A percentile compares a stretch with the other conserved stretches of the same genome.
Conservation (phyloP, 2,329 filamentous ascomycete genomes). For the Botrytis porri region DNA sequence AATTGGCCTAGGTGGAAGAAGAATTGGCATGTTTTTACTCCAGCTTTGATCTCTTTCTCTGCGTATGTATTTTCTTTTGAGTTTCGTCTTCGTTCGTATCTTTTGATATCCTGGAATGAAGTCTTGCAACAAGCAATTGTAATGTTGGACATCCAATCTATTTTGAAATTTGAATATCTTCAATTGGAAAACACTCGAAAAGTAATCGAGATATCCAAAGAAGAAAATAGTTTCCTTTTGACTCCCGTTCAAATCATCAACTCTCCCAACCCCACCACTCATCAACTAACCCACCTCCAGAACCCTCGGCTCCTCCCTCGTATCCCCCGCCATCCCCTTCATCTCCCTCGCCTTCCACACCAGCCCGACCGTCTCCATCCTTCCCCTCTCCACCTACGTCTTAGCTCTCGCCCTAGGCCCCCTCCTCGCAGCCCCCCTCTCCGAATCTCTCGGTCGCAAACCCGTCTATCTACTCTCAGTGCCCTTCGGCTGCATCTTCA, state of each 20-base stretch:
- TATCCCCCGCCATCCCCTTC: neutral
- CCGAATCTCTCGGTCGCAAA: constrained; percentile 54
- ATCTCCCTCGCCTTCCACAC: neutral
- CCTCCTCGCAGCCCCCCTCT: constrained; percentile 56
- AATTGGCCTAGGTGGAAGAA: neutral
- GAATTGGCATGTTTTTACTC: neutral
- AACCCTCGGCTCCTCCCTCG: neutral
- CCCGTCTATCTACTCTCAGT: constrained; percentile 44
- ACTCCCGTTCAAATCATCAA: neutral
- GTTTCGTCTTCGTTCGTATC: neutral
- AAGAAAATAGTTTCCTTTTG: neutral
- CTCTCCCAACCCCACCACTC: neutral
- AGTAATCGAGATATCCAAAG: neutral
- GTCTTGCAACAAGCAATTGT: neutral
- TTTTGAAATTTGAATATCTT: fast-evolving
- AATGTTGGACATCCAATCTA: neutral
- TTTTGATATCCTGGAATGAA: neutral
- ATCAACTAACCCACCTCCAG: neutral
- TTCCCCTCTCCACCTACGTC: constrained; percentile 43
- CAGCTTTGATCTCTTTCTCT: neutral
- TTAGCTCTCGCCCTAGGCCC: constrained; percentile 62
- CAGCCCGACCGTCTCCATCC: neutral
- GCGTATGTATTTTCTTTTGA: neutral
- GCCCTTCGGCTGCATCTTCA: constrained; percentile 53
- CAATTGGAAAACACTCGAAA: neutral